Evolutionary conservation across 2,329 filamentous ascomycete genomes (phyloP), one percentile per base, ranked within the genome.

Genomic region (Arthrobotrys musiformis): DNA sequence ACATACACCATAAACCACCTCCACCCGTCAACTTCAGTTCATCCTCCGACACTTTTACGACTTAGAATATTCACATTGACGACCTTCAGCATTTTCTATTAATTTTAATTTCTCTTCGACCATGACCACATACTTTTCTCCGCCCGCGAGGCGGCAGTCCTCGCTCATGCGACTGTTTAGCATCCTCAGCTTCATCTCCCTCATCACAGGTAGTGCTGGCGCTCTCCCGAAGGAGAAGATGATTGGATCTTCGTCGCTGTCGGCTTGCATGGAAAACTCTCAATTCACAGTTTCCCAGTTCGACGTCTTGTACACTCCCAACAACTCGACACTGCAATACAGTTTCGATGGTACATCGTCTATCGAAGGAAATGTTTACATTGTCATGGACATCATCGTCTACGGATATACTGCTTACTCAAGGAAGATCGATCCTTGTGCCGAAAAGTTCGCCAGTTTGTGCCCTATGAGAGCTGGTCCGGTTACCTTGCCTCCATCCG

Each of bases 381-480:
- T 95, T 80, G 90, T 93, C 79, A 82, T 97, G 72, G 84, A 89
- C 76, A 88, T 97, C 80, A 88, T 90, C 76, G 94, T 93, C 62
- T 98, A 97, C 82, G 94, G 94, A 63, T 93, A 91, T 84, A 86
- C 88, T 37, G 89, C 92, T 79, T 84, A 94, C 80, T 88, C 87
- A 79, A 85, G 89, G 80, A 89, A 85, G 3, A 83, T 97, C 80
- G 86, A 97, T 82, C 94, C 94, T 52, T 98, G 94, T 86, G 85
- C 88, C 79, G 83, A 84, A 42, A 83, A 86, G 35, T 86, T 96
- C 78, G 84, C 86, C 76, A 93, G 93, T 83, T 88, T 97, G 81
- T 98, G 94, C 84, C 94, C 94, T 73, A 97, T 97, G 93, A 91
- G 89, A 79, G 89, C 93, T 7, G 93, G 93, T 79, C 90, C 92